Base-by-base conservation (phyloP, 176 grass and related monocot species). In the Stipa capillata region DNA sequence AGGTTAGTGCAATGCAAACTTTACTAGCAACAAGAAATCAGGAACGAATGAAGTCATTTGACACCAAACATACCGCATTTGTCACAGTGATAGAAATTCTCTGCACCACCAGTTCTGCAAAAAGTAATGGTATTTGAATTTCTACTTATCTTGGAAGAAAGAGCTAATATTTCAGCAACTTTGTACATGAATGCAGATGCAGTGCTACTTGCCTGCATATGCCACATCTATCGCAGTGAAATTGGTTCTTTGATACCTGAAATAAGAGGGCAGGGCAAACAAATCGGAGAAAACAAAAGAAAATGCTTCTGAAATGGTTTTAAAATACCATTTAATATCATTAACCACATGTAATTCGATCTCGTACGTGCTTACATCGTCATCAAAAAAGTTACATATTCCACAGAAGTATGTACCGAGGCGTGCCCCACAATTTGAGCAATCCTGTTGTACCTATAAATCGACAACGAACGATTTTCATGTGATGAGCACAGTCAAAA, bases 301-400 rank as follows among this genome's bases (percentile, higher is more conserved):
- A 78, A 71, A 15, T n/a, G 14, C 54, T 51, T 62, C 16, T 60
- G 23, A 49, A 78, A 79, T 43, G 14, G 37, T 29, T 31, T 48
- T 16, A 71, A 52, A 41, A 33, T 33, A 65, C 11, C 25, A 16
- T 69, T 42, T 57, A 20, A 1, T 44, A 31, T 44, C 36, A 74
- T 61, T 14, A 41, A 65, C 6, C 39, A 15, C 23, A 24, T 11
- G 74, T 4, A n/a, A 31, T 65, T 31, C 21, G 41, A 10, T 17
- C 15, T 74, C 11, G n/a, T 7, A 70, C 14, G 7, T 34, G 33
- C 87, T 90, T 72, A 97, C 93, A 66, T 92, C 82, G 45, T 97
- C 85, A 60, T 97, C 93, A 65, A 90, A 97, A 27, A 97, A 88
- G 52, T 88, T 97, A 90, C 93, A 92, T 83, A 88, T 77, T 4